Base-by-base conservation (phyloP, 2,329 filamentous ascomycete genomes). In the Aspergillus tamarii region DNA sequence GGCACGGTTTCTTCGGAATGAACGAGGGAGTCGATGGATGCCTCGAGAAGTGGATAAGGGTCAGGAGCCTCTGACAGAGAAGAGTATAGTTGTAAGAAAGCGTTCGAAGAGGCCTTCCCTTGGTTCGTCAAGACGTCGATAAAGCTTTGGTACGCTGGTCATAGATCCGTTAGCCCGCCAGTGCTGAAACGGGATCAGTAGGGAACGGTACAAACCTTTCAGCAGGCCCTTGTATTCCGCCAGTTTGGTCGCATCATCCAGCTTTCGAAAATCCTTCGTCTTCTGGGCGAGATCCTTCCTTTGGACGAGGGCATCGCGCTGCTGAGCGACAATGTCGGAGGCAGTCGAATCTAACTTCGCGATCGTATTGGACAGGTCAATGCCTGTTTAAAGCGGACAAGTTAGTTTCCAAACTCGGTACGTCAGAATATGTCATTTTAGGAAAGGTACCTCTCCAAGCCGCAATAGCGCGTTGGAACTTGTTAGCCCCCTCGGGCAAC, bases 271-370 rank as follows among this genome's bases (percentile, higher is more conserved):
- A 73, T 98, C 94, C 74, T 99, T 99, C 0, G 95, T 99, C 84
- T 97, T 98, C 76, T 97, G 94, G n/a, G 96, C 95, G 23, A 99
- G 84, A 65, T 99, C 96, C 76, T 99, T 99, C 59, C 95, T 87
- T 77, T 99, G 94, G 0, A 97, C 90, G 5, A 97, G 91, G n/a
- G 94, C 92, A 78, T 98, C 95, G 72, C 94, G 88, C 76, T 99
- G 96, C 76, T 96, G 93, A 55, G 91, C 84, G 59, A 98, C 93
- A 66, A 99, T 93, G 73, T 98, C 95, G 12, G 94, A 94, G n/a
- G 95, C 95, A 4, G 93, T 94, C 64, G 90, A 91, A 79, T 99
- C 95, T 67, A 99, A 89, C 69, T 87, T 91, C 36, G 93, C 90
- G 66, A 97, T 88, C 68, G 98, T 87, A 28, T 87, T 88, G 55